phyloP scores from a whole-genome alignment of 2,329 filamentous ascomycete species.

The Sclerotinia trifoliorum region DNA sequence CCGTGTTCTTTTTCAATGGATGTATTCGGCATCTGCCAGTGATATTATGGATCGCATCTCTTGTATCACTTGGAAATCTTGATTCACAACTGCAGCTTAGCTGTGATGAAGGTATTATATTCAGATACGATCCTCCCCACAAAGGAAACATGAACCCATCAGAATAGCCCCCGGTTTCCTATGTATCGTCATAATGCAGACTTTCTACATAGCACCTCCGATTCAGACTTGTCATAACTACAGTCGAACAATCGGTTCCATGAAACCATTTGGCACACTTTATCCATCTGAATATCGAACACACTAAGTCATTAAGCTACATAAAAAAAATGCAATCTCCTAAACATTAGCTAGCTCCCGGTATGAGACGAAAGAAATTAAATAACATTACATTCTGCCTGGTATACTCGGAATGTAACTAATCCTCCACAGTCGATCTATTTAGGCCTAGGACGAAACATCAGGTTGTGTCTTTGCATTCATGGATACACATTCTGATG shows the following conservation, averaged over 20 bases:
- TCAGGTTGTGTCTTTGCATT: background rate
- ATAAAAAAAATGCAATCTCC: background rate
- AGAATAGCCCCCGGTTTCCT: no score
- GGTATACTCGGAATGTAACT: background rate
- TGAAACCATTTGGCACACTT: background rate
- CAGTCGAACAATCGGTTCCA: fast-evolving
- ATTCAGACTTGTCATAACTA: background rate
- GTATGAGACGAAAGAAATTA: background rate
- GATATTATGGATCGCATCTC: background rate
- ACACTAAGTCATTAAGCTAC: background rate
- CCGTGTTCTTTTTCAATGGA: background rate
- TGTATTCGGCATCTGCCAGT: background rate
- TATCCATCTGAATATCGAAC: background rate
- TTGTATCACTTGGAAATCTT: background rate
- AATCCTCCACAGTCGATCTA: background rate
- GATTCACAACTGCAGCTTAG: background rate
- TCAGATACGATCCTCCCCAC: background rate
- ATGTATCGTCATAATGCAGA: background rate
- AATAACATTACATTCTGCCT: background rate
- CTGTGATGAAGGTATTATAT: background rate
- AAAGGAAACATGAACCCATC: no score
- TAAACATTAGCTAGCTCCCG: background rate
- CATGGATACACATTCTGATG: background rate
- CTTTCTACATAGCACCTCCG: background rate
- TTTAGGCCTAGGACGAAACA: background rate